These are phyloP conservation scores for Exophiala oligosperma DNA, from an alignment of 2,329 filamentous ascomycete genomes.

Conservation along the genomic window DNA sequence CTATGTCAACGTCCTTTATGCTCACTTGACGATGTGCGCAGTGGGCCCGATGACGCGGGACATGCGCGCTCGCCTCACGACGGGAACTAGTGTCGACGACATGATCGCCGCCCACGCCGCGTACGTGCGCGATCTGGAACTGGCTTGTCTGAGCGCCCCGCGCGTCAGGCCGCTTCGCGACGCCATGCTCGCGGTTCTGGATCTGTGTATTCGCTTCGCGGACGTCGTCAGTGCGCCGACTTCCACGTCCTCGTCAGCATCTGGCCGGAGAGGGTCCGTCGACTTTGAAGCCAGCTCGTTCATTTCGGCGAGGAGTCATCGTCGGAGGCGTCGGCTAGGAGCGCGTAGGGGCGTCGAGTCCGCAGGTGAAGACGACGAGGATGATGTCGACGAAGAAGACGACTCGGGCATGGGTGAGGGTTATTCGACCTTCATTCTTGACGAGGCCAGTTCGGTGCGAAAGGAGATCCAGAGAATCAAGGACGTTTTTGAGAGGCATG, in stretches of 20 bases:
- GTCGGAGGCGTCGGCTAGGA: conserved; percentile 7
- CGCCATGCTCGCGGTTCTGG: conserved; percentile 72
- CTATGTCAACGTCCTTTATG: conserved; percentile 73
- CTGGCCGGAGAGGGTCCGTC: background rate
- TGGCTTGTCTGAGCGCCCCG: conserved; percentile 68
- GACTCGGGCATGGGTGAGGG: conserved; percentile 32
- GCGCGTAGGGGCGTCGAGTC: conserved; percentile 8
- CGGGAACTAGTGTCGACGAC: conserved; percentile 69
- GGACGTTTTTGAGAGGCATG: conserved; percentile 62
- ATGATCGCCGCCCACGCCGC: conserved; percentile 71
- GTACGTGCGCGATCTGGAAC: conserved; percentile 63
- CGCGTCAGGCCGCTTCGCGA: conserved; percentile 70
- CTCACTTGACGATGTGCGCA: conserved; percentile 74
- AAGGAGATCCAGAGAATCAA: conserved; percentile 59
- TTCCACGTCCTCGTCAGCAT: conserved; percentile 14
- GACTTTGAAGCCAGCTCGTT: conserved; percentile 23
- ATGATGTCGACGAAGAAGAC: conserved; percentile 29
- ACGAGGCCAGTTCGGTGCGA: conserved; percentile 42
- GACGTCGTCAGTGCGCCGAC: conserved; percentile 43
- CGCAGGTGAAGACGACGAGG: conserved; percentile 25
- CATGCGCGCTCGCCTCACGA: conserved; percentile 60
- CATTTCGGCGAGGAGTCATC: conserved; percentile 22
- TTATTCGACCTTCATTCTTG: conserved; percentile 41
- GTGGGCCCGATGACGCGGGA: conserved; percentile 60
- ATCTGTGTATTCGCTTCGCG: conserved; percentile 70